Conservation (phyloP, 2,329 filamentous ascomycete species). For the Paecilomyces formosus region DNA sequence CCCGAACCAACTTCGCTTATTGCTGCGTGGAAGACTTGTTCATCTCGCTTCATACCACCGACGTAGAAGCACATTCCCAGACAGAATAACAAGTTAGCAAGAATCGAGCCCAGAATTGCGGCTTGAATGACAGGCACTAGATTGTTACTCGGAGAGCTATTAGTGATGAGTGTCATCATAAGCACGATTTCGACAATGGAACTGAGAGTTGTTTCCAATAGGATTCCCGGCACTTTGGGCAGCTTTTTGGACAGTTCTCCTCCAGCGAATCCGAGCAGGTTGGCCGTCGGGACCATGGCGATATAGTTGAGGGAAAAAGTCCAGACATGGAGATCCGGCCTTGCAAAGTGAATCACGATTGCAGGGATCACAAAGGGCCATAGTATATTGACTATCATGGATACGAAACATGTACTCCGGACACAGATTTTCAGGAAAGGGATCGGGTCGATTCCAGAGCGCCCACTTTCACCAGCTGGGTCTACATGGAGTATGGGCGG, state of each 20-base stretch:
- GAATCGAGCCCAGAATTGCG: conserved; percentile 73
- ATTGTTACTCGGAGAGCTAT: conserved; percentile 38
- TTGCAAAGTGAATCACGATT: conserved; percentile 55
- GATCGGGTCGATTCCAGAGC: conserved; percentile 56
- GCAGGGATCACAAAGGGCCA: conserved; percentile 70
- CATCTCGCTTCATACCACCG: conserved; percentile 61
- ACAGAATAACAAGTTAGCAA: conserved; percentile 75
- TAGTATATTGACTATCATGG: conserved; percentile 60
- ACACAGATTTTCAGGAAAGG: conserved; percentile 59
- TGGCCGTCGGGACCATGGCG: conserved; percentile 70
- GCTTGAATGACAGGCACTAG: conserved; percentile 40
- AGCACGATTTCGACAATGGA: conserved; percentile 75
- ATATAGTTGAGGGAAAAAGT: conserved; percentile 67
- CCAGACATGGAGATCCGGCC: conserved; percentile 51
- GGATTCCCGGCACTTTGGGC: conserved; percentile 55
- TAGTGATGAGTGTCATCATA: conserved; percentile 65
- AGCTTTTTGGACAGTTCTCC: conserved; percentile 67
- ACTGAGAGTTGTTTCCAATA: conserved; percentile 53
- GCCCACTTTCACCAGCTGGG: conserved; percentile 58
- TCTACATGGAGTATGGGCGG: conserved; percentile 21
- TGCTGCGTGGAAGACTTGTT: conserved; percentile 64
- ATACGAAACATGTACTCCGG: conserved; percentile 56
- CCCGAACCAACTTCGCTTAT: conserved; percentile 74
- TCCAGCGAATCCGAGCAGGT: conserved; percentile 67
- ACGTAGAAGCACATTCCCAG: conserved; percentile 73